phyloP scores from a whole-genome alignment of 1,284 basidiomycete genomes.

The Inonotus obliquus region DNA sequence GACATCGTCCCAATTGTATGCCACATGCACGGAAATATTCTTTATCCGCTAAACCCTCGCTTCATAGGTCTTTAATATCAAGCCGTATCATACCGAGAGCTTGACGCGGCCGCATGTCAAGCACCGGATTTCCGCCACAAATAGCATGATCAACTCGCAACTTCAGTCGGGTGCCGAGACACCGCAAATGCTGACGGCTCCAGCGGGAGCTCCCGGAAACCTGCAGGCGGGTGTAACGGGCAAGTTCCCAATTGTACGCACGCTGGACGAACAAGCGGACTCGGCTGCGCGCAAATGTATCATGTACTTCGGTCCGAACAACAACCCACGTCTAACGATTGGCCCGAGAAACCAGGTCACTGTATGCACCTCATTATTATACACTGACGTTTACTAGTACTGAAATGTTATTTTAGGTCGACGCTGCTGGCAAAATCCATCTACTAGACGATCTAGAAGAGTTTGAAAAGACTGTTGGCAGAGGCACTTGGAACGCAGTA shows the following conservation, averaged over 20 bases:
- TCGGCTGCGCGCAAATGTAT: constrained; percentile 77
- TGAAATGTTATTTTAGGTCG: constrained; percentile 34
- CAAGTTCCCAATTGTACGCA: constrained; percentile 66
- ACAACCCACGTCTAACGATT: constrained; percentile 75
- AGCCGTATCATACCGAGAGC: constrained; percentile 73
- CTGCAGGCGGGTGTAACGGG: constrained; percentile 45
- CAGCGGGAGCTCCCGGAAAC: constrained; percentile 34
- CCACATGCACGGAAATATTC: neutral
- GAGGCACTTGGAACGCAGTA: constrained; percentile 73
- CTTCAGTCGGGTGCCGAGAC: constrained; percentile 70
- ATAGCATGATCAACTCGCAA: constrained; percentile 43
- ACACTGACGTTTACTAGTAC: neutral
- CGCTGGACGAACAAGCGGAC: constrained; percentile 77
- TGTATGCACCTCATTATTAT: constrained; percentile 24
- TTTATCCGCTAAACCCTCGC: neutral
- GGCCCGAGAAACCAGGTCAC: constrained; percentile 76
- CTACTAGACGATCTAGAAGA: constrained; percentile 72
- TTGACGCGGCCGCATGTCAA: constrained; percentile 69
- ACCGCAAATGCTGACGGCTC: constrained; percentile 60
- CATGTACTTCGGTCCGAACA: constrained; percentile 75
- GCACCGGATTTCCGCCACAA: constrained; percentile 71
- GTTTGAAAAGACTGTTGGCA: constrained; percentile 60
- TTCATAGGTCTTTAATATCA: constrained; percentile 64
- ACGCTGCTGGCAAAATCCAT: constrained; percentile 75
- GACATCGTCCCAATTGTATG: constrained; percentile 67